Conservation (phyloP, 2,329 filamentous ascomycete genomes). For the Escovopsis sp. region DNA sequence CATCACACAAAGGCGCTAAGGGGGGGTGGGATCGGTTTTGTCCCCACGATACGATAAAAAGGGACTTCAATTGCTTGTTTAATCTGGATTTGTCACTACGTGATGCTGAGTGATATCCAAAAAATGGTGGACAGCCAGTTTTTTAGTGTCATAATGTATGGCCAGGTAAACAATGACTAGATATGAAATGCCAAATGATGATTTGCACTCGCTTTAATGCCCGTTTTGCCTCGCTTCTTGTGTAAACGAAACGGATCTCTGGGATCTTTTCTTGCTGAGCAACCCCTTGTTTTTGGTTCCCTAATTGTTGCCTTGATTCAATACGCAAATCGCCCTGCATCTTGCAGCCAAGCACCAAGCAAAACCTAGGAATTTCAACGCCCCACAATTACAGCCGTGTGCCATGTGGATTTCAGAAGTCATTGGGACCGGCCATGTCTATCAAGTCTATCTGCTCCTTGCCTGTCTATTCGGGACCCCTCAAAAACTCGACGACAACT, state of each 20-base stretch:
- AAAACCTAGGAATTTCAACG: too few species aligned
- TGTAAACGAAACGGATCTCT: not conserved
- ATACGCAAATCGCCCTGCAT: too few species aligned
- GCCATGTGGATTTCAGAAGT: too few species aligned
- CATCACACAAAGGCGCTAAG: slow-evolving; percentile 21
- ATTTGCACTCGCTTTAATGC: too few species aligned
- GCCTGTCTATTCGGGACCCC: slow-evolving; percentile 27
- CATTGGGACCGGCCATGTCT: too few species aligned
- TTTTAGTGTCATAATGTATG: not conserved
- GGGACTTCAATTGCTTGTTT: slow-evolving; percentile 14
- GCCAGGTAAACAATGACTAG: not conserved
- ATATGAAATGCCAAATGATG: not conserved
- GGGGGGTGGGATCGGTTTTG: slow-evolving; percentile 25
- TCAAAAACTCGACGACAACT: slow-evolving; percentile 52
- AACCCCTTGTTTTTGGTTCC: too few species aligned
- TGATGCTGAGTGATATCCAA: not conserved
- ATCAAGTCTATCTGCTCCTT: not conserved
- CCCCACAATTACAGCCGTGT: too few species aligned
- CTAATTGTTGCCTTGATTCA: too few species aligned
- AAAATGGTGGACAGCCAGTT: not conserved
- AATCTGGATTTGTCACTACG: not conserved
- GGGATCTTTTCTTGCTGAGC: not conserved
- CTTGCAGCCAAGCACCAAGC: too few species aligned
- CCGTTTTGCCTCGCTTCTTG: too few species aligned
- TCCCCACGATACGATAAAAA: slow-evolving; percentile 23